Evolutionary conservation across 2,329 filamentous ascomycete genomes (phyloP).

Genomic region (Emmonsiellopsis sp.): DNA sequence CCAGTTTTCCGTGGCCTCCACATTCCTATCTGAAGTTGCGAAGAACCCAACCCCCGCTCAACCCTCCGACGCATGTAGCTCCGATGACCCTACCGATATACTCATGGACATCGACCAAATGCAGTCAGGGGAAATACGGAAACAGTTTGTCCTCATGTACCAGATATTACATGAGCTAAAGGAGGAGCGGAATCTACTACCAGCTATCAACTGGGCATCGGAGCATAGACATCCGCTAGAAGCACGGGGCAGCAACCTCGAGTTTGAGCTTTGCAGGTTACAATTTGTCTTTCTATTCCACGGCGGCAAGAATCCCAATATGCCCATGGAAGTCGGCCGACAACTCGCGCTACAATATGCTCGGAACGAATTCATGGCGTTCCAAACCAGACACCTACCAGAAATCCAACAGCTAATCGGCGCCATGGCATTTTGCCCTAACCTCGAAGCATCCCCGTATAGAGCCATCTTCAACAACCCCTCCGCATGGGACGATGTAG

Average conservation of each 20-base stretch:
- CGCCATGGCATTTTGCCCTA: constrained; percentile 70
- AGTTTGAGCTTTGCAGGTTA: constrained; percentile 86
- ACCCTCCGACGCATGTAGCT: constrained; percentile 20
- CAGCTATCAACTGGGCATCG: constrained; percentile 81
- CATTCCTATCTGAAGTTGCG: constrained; percentile 67
- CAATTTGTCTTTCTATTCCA: constrained; percentile 86
- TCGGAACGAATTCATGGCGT: constrained; percentile 61
- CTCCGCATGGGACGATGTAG: constrained; percentile 71
- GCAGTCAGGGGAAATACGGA: constrained; percentile 61
- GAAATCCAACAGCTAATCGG: constrained; percentile 77
- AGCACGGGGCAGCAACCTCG: constrained; percentile 76
- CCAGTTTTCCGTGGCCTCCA: constrained; percentile 78
- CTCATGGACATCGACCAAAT: constrained; percentile 48
- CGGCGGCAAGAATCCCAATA: constrained; percentile 36
- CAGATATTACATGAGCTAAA: constrained; percentile 72
- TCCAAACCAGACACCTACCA: constrained; percentile 62
- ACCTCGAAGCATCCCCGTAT: constrained; percentile 71
- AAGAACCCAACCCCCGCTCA: constrained; percentile 34
- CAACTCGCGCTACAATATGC: constrained; percentile 65
- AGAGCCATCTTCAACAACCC: constrained; percentile 64
- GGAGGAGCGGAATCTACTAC: constrained; percentile 59
- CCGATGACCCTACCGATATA: constrained; percentile 30
- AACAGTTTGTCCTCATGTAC: constrained; percentile 84
- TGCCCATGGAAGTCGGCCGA: constrained; percentile 16
- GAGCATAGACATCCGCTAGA: constrained; percentile 63